Percentiles rank a stretch among this genome's conserved stretches.
Conservation (phyloP, 2,329 filamentous ascomycete species). For the Aureobasidium vineae region DNA sequence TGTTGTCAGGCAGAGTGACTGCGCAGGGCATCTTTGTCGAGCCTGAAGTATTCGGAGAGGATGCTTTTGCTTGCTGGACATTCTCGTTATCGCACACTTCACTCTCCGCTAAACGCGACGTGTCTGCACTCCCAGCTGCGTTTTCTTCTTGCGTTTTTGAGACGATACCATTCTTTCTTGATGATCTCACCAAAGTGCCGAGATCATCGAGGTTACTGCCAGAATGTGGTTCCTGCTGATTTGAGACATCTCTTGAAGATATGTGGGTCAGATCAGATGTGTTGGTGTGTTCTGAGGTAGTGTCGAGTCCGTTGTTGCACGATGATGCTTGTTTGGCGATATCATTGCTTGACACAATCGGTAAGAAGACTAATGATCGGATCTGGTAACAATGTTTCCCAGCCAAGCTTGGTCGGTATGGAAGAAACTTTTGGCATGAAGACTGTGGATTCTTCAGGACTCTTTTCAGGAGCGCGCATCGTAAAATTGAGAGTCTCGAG, state of each 20-base stretch:
- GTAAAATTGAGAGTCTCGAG: not conserved
- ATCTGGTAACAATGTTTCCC: not conserved
- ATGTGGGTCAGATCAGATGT: not conserved
- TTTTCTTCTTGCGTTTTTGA: not conserved
- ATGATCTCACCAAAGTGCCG: not conserved
- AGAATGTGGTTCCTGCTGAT: not conserved
- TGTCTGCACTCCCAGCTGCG: not conserved
- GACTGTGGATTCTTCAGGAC: not conserved
- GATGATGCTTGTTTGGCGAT: not conserved
- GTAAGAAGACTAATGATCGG: not conserved
- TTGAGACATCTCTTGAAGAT: not conserved
- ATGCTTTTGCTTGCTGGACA: not conserved
- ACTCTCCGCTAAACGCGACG: not conserved
- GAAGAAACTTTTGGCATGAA: not conserved
- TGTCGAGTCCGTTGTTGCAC: not conserved
- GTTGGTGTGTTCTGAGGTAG: not conserved
- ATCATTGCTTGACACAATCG: not conserved
- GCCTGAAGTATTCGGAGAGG: not conserved
- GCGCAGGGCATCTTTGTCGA: not conserved
- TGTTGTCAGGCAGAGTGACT: not conserved
- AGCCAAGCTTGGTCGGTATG: not conserved
- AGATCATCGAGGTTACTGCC: not conserved
- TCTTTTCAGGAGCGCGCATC: not conserved
- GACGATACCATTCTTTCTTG: not conserved
- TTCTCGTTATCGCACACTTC: not conserved